These are phyloP conservation scores for Boletus patriciae DNA, from an alignment of 768 basidiomycete species.

Conservation along the genomic window DNA sequence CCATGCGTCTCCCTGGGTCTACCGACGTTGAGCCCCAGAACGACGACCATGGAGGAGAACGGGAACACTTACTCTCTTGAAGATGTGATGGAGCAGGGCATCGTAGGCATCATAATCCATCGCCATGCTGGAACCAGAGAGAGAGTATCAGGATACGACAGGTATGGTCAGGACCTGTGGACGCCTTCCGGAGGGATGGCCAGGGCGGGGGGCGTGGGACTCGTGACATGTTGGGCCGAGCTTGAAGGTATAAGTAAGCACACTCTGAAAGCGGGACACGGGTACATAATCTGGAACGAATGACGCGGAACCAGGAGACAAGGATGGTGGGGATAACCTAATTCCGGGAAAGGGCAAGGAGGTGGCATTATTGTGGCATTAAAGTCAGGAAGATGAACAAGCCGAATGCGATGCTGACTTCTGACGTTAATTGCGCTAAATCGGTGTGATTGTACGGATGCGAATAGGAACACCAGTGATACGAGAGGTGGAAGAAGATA, in stretches of 20 bases:
- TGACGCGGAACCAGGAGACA: neutral
- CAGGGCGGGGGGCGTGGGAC: neutral
- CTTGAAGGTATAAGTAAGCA: slow-evolving; percentile 24
- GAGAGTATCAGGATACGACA: neutral
- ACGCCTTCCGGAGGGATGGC: neutral
- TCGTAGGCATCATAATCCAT: slow-evolving; percentile 74
- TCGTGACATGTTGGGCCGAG: neutral
- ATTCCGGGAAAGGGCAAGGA: slow-evolving; percentile 6
- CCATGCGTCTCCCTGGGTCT: slow-evolving; percentile 85
- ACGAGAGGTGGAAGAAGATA: slow-evolving; percentile 2
- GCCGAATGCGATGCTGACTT: slow-evolving; percentile 6
- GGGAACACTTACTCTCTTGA: slow-evolving; percentile 55
- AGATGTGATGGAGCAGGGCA: slow-evolving; percentile 77
- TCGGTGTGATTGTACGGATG: slow-evolving; percentile 6
- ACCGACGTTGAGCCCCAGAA: slow-evolving; percentile 5
- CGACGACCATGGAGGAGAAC: neutral
- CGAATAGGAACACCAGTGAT: slow-evolving; percentile 4
- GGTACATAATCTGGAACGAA: slow-evolving; percentile 5
- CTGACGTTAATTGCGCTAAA: slow-evolving; percentile 25
- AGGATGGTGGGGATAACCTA: slow-evolving; percentile 1
- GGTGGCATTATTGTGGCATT: slow-evolving; percentile 2
- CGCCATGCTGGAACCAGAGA: slow-evolving; percentile 18
- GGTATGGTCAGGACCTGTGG: neutral
- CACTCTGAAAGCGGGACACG: neutral
- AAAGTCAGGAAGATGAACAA: neutral